Evolutionary conservation across 2,329 filamentous ascomycete genomes (phyloP).

Genomic region (Aureobasidium sp.): DNA sequence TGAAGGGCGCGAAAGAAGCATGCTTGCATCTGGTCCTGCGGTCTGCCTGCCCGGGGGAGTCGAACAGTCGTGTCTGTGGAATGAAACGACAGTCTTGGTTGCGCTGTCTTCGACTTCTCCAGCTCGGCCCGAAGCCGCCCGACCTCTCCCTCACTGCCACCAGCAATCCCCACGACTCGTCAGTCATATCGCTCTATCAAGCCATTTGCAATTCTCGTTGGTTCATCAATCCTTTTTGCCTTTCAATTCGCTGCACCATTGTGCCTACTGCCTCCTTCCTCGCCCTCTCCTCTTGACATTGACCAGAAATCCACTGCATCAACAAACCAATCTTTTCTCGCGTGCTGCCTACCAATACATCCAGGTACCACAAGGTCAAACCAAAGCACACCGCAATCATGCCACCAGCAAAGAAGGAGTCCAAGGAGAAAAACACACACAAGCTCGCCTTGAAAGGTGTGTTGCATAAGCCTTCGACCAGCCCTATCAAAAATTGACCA

Average conservation of each 20-base stretch:
- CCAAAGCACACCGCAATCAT: not conserved
- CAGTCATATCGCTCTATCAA: not conserved
- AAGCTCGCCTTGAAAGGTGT: slow-evolving; percentile 83
- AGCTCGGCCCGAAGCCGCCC: not conserved
- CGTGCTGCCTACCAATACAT: not conserved
- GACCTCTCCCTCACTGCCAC: not conserved
- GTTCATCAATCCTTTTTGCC: not conserved
- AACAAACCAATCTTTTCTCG: slow-evolving; percentile 6
- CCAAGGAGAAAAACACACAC: slow-evolving; percentile 72
- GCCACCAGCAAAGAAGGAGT: slow-evolving; percentile 8
- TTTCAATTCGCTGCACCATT: not conserved
- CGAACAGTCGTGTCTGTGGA: not conserved
- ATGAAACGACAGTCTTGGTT: not conserved
- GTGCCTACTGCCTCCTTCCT: not conserved
- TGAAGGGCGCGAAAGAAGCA: slow-evolving; percentile 34
- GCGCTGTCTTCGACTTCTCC: not conserved
- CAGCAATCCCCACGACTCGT: slow-evolving; percentile 4
- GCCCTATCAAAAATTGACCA: slow-evolving; percentile 1
- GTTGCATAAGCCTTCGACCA: slow-evolving; percentile 16
- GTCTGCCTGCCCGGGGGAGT: slow-evolving; percentile 3
- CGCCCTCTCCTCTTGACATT: not conserved
- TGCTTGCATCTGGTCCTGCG: slow-evolving; percentile 37
- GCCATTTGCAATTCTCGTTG: not conserved
- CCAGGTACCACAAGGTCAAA: not conserved
- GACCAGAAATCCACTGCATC: not conserved